phyloP scores from a whole-genome alignment of 495 filamentous ascomycete genomes.

The Darksidea phi region DNA sequence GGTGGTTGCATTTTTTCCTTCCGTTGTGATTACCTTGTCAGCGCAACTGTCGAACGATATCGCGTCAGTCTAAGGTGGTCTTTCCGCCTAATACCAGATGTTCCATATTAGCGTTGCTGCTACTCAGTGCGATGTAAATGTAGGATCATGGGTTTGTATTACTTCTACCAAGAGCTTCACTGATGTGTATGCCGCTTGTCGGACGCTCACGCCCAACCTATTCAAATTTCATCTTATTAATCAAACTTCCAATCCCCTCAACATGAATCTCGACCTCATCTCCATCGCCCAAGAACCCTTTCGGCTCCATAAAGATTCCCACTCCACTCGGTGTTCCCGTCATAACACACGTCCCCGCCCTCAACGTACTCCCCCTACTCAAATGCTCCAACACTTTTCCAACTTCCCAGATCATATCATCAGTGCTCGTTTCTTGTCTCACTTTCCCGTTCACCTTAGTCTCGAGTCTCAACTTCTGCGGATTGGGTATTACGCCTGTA shows the following conservation, averaged over 20 bases:
- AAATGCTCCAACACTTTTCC: slow-evolving; percentile 38
- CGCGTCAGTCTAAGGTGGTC: too few relatives aligned
- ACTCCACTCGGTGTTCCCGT: slow-evolving; percentile 48
- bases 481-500: slow-evolving; percentile 35
- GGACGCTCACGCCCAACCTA: slow-evolving; percentile 2
- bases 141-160: too few relatives aligned
- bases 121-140: too few relatives aligned
- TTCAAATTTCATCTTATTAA: slow-evolving; percentile 43
- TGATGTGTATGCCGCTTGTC: too few relatives aligned
- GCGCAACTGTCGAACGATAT: too few relatives aligned
- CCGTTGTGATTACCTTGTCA: too few relatives aligned
- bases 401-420: slow-evolving; percentile 44
- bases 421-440: slow-evolving; percentile 40
- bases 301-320: slow-evolving; percentile 41
- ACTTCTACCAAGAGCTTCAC: too few relatives aligned
- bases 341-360: slow-evolving; percentile 45
- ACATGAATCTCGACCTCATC: slow-evolving; percentile 45
- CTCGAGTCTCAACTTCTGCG: slow-evolving; percentile 31
- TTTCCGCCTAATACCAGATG: too few relatives aligned
- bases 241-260: slow-evolving; percentile 38
- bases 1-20: too few relatives aligned
- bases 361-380: slow-evolving; percentile 43
- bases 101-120: too few relatives aligned
- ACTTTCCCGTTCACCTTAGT: slow-evolving; percentile 47
- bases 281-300: slow-evolving; percentile 45